Percentiles rank a stretch among this genome's conserved stretches.
phyloP scores from a whole-genome alignment of 345 rosid species.

The Trapa bicornis region DNA sequence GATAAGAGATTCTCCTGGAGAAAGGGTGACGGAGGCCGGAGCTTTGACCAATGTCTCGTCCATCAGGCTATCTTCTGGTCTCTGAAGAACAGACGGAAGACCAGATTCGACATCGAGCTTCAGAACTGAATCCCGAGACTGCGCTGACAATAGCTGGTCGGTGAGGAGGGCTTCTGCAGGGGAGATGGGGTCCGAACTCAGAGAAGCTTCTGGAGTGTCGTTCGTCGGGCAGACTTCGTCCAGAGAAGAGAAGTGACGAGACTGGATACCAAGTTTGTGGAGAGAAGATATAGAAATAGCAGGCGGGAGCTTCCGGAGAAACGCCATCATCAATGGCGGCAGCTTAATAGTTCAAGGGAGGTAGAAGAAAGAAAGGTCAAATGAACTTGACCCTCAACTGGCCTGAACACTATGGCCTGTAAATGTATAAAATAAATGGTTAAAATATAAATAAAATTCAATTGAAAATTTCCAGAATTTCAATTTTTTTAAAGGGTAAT shows the following conservation, averaged over 20 bases:
- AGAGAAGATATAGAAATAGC: background rate
- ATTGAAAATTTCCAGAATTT: too few species aligned
- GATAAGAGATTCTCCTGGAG: conserved; percentile 36
- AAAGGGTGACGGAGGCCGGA: conserved; percentile 10
- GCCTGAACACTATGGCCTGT: too few species aligned
- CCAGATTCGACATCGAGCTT: background rate
- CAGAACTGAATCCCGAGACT: too few species aligned
- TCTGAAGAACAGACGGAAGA: background rate
- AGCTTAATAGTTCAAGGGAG: too few species aligned
- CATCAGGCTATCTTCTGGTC: background rate
- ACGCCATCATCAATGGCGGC: conserved; percentile 11
- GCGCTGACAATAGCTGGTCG: conserved; percentile 25
- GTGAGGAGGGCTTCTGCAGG: conserved; percentile 36
- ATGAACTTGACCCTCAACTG: too few species aligned
- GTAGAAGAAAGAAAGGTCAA: too few species aligned
- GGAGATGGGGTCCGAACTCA: conserved; percentile 13
- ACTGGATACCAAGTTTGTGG: background rate
- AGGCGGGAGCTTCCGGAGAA: conserved; percentile 21
- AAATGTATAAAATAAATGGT: too few species aligned
- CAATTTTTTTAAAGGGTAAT: too few species aligned
- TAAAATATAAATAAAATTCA: too few species aligned
- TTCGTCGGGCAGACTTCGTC: conserved; percentile 5
- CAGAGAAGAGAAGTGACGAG: background rate
- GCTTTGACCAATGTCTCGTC: background rate
- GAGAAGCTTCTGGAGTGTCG: background rate